phyloP scores from a whole-genome alignment of 768 basidiomycete species.

The Sarcodon aspratus region DNA sequence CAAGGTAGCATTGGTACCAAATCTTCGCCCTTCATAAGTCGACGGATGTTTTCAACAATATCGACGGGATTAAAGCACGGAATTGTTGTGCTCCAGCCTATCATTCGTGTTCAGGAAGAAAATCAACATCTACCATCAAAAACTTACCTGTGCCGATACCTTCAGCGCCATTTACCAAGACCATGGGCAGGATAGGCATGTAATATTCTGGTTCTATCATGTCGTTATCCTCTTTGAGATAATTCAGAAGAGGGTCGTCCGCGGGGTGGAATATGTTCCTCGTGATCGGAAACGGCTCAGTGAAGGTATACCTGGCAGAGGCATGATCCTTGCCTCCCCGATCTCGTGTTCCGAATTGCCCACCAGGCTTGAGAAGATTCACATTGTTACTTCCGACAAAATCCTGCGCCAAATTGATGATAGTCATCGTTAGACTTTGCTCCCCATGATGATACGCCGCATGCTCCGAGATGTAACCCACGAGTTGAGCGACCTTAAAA shows the following conservation, averaged over 20 bases:
- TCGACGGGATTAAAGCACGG: constrained; percentile 91
- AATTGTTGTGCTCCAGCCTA: constrained; percentile 91
- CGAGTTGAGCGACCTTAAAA: constrained; percentile 78
- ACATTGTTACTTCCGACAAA: constrained; percentile 95
- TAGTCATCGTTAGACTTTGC: constrained; percentile 74
- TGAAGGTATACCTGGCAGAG: constrained; percentile 93
- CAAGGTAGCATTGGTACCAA: constrained; percentile 83
- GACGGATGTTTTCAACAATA: constrained; percentile 78
- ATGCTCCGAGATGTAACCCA: constrained; percentile 90
- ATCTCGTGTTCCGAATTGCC: constrained; percentile 93
- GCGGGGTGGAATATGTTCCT: constrained; percentile 68
- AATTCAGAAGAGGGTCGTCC: constrained; percentile 80
- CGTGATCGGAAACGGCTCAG: constrained; percentile 63
- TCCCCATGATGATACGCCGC: constrained; percentile 98
- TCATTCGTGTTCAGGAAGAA: background rate
- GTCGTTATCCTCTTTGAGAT: constrained; percentile 76
- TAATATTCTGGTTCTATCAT: constrained; percentile 92
- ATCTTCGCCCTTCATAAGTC: constrained; percentile 80
- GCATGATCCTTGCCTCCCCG: constrained; percentile 95
- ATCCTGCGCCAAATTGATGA: constrained; percentile 88
- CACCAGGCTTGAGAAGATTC: constrained; percentile 77
- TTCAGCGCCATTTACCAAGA: constrained; percentile 89
- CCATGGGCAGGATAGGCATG: constrained; percentile 78
- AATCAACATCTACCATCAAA: background rate
- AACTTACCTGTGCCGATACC: constrained; percentile 90